Base-by-base conservation (phyloP, 805 yeast species). In the Schwanniomyces pseudopolymorphus region DNA sequence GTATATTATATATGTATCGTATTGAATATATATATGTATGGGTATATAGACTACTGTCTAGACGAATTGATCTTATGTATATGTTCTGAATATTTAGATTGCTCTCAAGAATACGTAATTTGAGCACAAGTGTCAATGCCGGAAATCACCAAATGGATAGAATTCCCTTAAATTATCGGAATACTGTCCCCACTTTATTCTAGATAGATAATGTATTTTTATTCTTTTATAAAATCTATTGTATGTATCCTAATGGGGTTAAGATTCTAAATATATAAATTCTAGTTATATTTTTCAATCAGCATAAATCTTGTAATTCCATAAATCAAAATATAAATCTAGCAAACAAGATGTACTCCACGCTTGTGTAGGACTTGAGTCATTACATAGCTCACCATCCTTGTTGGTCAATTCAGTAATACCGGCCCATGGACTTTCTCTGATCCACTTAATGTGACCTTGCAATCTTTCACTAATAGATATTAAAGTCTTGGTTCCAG, bases 351-450 rank as follows among this genome's bases (percentile, higher is more conserved):
- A 84, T 0, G 92, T 70, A 61, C 96, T 88, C 99, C 99, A 92
- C 0, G 98, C 97, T 64, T 92, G 99, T 0, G 97, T 85, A 2
- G 97, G 97, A 53, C 96, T 87, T 1, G 96, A 88, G 64, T 94
- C 98, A 14, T 62, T 59, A 63, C 99, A 92, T 8, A 82, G 56
- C 25, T 72, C 84, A 2, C 98, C 98, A 57, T 86, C 84, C 66
- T 87, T 89, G 60, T 92, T 89, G 2, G 98, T 89, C 58, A 92
- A 74, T 64, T 92, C 99, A 0, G 98, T 83, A 53, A 92, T 70
- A 0, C 99, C 99, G 0, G 95, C 89, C 98, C 98, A 92, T 16
- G 80, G 83, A 52, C 91, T 86, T n/a, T 77, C 76, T 31, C 67
- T 63, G 16, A 94, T 76, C 92, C 94, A 87, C 43, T 69, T 63